Percentiles rank a stretch among this genome's conserved stretches.
Evolutionary conservation across 306 rosid species (phyloP).

Genomic region (cucumber (Cucumis sativus)): Cucumber_9930_V3 NC_026657.2:4831501-4832000

Average conservation of each 20-base stretch:
- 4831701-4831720: background rate
- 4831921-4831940: conserved; percentile 69
- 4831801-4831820: background rate
- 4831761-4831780: background rate
- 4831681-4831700: conserved; percentile 2
- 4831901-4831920: conserved; percentile 63
- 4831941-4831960: conserved; percentile 59
- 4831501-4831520: background rate
- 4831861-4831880: conserved; percentile 74
- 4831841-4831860: conserved; percentile 75
- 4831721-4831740: background rate
- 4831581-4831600: background rate
- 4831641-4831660: background rate
- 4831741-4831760: background rate
- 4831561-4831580: background rate
- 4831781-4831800: background rate
- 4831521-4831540: background rate
- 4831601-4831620: background rate
- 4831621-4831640: background rate
- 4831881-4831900: conserved; percentile 70
- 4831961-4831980: conserved; percentile 64
- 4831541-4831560: background rate
- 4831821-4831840: conserved; percentile 39
- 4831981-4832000: conserved; percentile 40
- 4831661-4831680: background rate